A percentile compares a stretch with the other conserved stretches of the same genome.
These are phyloP conservation scores for Pyrrhoderma lamaoense DNA, from an alignment of 1,284 basidiomycete genomes.

Conservation along the genomic window DNA sequence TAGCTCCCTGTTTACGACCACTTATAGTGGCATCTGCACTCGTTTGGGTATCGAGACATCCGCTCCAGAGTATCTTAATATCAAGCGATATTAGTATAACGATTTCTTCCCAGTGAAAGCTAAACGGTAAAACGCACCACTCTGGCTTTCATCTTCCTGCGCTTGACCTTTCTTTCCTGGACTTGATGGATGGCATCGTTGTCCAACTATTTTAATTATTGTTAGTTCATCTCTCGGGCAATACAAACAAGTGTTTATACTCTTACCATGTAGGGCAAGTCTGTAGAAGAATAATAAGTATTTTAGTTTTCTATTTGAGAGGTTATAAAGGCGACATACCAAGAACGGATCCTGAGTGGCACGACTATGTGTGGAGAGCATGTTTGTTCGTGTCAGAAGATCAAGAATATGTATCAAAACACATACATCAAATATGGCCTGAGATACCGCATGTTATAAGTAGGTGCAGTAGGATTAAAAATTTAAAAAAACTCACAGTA, in stretches of 20 bases:
- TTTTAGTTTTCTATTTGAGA: neutral
- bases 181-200: neutral
- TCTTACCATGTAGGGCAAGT: slow-evolving; percentile 35
- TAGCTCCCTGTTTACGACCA: slow-evolving; percentile 72
- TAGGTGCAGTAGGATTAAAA: no score
- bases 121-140: slow-evolving; percentile 1
- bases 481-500: slow-evolving; percentile 1
- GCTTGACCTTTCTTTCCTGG: neutral
- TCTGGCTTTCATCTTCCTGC: slow-evolving; percentile 3
- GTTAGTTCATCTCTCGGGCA: neutral
- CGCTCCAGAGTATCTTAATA: slow-evolving; percentile 68
- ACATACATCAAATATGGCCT: slow-evolving; percentile 9
- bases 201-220: neutral
- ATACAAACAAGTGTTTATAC: slow-evolving; percentile 1
- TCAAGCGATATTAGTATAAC: neutral
- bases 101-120: neutral
- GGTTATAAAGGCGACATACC: slow-evolving; percentile 24
- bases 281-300: slow-evolving; percentile 21
- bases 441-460: no score
- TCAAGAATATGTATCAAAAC: neutral
- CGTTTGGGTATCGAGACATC: slow-evolving; percentile 90
- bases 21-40: slow-evolving; percentile 82
- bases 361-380: slow-evolving; percentile 26
- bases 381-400: no score
- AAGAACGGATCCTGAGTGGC: slow-evolving; percentile 28